Conservation (phyloP, 805 yeast species). For the Hanseniaspora thailandica region DNA sequence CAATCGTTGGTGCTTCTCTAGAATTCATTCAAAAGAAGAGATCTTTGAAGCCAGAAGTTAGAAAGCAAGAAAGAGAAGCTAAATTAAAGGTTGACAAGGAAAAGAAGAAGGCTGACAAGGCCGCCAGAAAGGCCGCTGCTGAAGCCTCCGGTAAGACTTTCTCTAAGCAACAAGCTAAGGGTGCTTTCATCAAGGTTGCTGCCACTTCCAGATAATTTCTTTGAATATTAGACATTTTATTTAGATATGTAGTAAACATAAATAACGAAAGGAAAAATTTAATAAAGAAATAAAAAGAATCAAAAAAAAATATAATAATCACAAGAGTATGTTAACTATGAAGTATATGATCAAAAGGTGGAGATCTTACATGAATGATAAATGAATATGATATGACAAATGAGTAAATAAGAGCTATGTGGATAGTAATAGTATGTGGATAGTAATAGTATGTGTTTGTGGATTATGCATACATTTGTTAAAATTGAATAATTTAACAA, state of each 20-base stretch:
- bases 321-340: background rate
- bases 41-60: slow-evolving; percentile 87
- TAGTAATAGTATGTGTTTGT: too few species aligned
- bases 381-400: too few species aligned
- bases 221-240: slow-evolving; percentile 15
- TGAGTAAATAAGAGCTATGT: too few species aligned
- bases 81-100: slow-evolving; percentile 75
- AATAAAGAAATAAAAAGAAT: background rate
- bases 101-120: slow-evolving; percentile 83
- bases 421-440: too few species aligned
- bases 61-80: slow-evolving; percentile 94
- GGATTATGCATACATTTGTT: too few species aligned
- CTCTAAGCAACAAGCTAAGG: slow-evolving; percentile 94
- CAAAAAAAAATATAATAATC: background rate
- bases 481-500: too few species aligned
- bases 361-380: too few species aligned
- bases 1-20: slow-evolving; percentile 97
- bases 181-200: slow-evolving; percentile 93
- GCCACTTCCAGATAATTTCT: slow-evolving; percentile 80
- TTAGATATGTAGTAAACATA: slow-evolving; percentile 1
- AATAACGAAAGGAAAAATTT: background rate
- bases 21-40: slow-evolving; percentile 98
- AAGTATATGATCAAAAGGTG: background rate
- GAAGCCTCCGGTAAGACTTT: slow-evolving; percentile 65
- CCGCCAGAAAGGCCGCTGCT: slow-evolving; percentile 88